Conservation (phyloP, 2,329 filamentous ascomycete species). For the Esteya vermicola region DNA sequence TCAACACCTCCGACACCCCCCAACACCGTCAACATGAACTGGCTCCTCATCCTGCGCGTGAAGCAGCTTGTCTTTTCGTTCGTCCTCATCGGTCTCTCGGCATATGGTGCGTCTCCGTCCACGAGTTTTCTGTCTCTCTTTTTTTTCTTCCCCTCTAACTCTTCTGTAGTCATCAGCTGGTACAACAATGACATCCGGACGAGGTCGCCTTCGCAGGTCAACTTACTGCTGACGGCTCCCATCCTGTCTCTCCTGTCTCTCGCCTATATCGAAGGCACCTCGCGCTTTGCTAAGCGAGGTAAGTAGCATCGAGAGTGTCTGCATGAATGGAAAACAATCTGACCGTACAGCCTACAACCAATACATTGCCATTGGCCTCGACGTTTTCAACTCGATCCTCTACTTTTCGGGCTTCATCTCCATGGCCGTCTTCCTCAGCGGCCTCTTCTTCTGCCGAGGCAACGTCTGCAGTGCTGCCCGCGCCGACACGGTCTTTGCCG, state of each 20-base stretch:
- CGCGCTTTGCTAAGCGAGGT: conserved; percentile 29
- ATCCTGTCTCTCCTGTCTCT: conserved; percentile 40
- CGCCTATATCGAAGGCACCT: conserved; percentile 34
- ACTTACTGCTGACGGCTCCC: conserved; percentile 42
- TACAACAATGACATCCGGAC: conserved; percentile 41
- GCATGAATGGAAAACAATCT: background rate
- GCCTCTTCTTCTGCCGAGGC: conserved; percentile 41
- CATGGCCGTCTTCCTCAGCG: conserved; percentile 40
- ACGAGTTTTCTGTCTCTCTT: background rate
- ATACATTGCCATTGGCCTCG: conserved; percentile 32
- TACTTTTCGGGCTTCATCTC: conserved; percentile 47
- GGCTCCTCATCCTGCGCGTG: conserved; percentile 27
- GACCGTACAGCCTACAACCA: conserved; percentile 27
- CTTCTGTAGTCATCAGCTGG: conserved; percentile 40
- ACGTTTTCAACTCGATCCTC: conserved; percentile 37
- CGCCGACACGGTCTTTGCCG: conserved; percentile 38
- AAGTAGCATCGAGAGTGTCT: conserved; percentile 11
- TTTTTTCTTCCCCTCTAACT: conserved; percentile 2
- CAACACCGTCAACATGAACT: conserved; percentile 22
- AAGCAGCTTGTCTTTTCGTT: conserved; percentile 31
- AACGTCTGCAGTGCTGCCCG: conserved; percentile 40
- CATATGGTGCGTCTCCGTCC: conserved; percentile 25
- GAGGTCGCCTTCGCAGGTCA: conserved; percentile 39
- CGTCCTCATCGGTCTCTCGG: conserved; percentile 31
- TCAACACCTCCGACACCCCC: background rate